phyloP scores from a whole-genome alignment of 306 rosid species.

The Spatholobus suberectus region DNA sequence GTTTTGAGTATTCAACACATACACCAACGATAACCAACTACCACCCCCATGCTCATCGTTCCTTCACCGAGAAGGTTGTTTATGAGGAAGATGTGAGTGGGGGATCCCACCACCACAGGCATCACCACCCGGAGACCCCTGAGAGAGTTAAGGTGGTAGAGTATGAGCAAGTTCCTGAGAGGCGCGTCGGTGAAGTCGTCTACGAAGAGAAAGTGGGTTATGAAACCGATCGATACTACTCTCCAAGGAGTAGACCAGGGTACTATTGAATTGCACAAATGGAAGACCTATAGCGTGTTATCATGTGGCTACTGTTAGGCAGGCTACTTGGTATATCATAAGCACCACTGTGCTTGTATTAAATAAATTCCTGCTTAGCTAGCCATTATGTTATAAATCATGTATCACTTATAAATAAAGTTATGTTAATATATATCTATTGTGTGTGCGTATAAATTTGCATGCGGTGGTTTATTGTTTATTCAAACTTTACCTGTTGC shows the following conservation, averaged over 20 bases:
- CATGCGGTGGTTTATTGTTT: neutral
- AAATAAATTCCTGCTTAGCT: conserved; percentile 41
- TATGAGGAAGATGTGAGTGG: conserved; percentile 36
- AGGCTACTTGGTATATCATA: neutral
- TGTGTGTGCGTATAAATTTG: neutral
- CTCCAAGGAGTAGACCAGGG: conserved; percentile 28
- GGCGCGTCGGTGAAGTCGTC: conserved; percentile 40
- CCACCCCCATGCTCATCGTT: conserved; percentile 29
- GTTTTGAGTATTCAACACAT: neutral
- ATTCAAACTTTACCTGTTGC: neutral
- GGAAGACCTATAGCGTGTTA: neutral
- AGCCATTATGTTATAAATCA: neutral
- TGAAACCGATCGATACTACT: conserved; percentile 26
- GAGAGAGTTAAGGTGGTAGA: conserved; percentile 53
- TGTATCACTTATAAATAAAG: neutral
- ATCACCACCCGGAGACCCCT: conserved; percentile 18
- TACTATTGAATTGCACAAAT: conserved; percentile 25
- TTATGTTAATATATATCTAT: neutral
- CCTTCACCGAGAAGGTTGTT: conserved; percentile 38
- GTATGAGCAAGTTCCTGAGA: conserved; percentile 33
- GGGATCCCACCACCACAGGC: neutral
- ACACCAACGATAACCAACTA: neutral
- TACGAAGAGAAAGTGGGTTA: conserved; percentile 37
- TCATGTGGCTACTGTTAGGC: conserved; percentile 30
- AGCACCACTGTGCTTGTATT: conserved; percentile 7